Conservation (phyloP, 352 stramenopile species). For the Globisporangium apiculatum region DNA sequence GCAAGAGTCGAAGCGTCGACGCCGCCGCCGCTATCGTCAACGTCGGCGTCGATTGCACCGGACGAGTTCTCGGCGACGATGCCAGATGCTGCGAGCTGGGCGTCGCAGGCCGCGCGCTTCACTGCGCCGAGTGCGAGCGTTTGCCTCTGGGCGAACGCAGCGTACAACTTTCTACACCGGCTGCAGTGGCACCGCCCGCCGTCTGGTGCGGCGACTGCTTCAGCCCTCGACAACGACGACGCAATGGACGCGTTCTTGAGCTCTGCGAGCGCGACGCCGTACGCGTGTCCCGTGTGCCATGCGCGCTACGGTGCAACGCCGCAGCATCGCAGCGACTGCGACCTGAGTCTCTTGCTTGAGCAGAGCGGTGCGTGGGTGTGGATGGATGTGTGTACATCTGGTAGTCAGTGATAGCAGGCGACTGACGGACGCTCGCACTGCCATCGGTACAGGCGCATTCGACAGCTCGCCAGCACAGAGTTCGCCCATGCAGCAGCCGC, state of each 20-base stretch:
- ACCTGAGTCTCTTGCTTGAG: constrained; percentile 55
- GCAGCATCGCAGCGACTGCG: constrained; percentile 42
- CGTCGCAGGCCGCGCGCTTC: constrained; percentile 30
- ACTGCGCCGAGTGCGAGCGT: constrained; percentile 36
- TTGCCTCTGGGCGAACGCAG: constrained; percentile 67
- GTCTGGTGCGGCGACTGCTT: constrained; percentile 6
- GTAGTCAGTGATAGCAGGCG: background rate
- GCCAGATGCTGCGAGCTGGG: constrained; percentile 21
- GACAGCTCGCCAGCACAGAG: constrained; percentile 2
- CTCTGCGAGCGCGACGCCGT: constrained; percentile 21
- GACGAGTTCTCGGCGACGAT: constrained; percentile 24
- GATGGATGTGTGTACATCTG: background rate
- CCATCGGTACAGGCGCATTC: constrained; percentile 5
- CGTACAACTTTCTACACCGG: constrained; percentile 62
- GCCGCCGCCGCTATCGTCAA: background rate
- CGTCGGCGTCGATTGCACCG: constrained; percentile 5
- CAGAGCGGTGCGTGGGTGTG: constrained; percentile 23
- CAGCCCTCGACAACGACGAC: constrained; percentile 15
- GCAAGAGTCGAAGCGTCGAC: background rate
- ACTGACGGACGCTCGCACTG: background rate
- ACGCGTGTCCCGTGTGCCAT: constrained; percentile 42
- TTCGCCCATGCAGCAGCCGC: no score
- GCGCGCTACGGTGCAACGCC: constrained; percentile 35
- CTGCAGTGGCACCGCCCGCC: constrained; percentile 49
- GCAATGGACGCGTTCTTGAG: constrained; percentile 35